These are phyloP conservation scores for Colletotrichum navitas DNA, from an alignment of 2,329 filamentous ascomycete species.

Conservation along the genomic window DNA sequence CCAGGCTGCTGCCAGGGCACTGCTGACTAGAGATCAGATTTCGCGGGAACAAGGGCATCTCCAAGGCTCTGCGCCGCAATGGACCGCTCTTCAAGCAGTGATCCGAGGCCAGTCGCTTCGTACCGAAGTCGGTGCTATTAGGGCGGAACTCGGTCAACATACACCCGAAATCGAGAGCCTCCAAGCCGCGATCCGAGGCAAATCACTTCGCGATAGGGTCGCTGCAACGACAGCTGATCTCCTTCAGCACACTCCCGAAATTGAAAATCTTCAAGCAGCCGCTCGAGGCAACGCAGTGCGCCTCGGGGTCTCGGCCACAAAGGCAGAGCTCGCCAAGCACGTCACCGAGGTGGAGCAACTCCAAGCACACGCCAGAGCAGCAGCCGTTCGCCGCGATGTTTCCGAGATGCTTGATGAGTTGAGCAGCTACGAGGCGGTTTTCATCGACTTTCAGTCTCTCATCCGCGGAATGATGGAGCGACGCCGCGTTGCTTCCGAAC, in stretches of 20 bases:
- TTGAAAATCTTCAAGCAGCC: slow-evolving; percentile 55
- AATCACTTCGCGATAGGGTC: slow-evolving; percentile 60
- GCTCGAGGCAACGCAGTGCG: slow-evolving; percentile 63
- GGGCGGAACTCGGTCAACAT: slow-evolving; percentile 62
- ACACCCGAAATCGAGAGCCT: slow-evolving; percentile 57
- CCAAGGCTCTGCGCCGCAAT: slow-evolving; percentile 61
- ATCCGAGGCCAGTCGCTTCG: slow-evolving; percentile 64
- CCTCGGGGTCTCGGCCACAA: slow-evolving; percentile 56
- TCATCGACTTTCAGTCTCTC: slow-evolving; percentile 68
- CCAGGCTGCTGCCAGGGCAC: slow-evolving; percentile 76
- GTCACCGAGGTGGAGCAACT: slow-evolving; percentile 59
- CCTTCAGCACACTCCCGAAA: slow-evolving; percentile 53
- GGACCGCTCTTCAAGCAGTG: slow-evolving; percentile 63
- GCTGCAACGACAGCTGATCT: slow-evolving; percentile 62
- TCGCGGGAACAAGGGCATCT: slow-evolving; percentile 64
- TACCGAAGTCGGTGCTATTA: slow-evolving; percentile 57
- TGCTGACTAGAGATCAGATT: slow-evolving; percentile 69
- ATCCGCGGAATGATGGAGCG: slow-evolving; percentile 73
- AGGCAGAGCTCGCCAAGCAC: slow-evolving; percentile 62
- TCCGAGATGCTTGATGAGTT: slow-evolving; percentile 62
- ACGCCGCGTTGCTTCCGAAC: slow-evolving; percentile 61
- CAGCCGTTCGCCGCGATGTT: slow-evolving; percentile 65
- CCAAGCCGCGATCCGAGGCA: slow-evolving; percentile 66
- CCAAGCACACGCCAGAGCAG: slow-evolving; percentile 67
- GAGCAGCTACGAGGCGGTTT: slow-evolving; percentile 57